A percentile compares a stretch with the other conserved stretches of the same genome.
Conservation (phyloP, 805 yeast genomes). For the Metschnikowia drakensbergensis region DNA sequence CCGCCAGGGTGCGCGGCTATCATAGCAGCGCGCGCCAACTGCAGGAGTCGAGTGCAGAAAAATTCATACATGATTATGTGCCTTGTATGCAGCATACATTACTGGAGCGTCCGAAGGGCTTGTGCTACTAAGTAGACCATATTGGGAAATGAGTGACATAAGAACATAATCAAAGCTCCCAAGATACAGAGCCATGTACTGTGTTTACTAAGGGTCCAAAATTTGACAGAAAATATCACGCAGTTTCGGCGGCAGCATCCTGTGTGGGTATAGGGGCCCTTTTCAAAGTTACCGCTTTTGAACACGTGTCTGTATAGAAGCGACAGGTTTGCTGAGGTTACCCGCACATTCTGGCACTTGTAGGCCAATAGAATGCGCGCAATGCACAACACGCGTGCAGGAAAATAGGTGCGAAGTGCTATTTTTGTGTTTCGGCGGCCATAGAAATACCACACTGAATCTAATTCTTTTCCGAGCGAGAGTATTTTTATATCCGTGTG, state of each 20-base stretch:
- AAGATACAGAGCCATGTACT: too few relatives aligned
- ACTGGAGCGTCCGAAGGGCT: background rate
- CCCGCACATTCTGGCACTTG: background rate
- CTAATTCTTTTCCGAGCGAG: slow-evolving; percentile 1
- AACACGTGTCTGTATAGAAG: slow-evolving; percentile 7
- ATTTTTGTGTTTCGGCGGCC: slow-evolving; percentile 3
- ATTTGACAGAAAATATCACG: too few relatives aligned
- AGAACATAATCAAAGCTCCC: too few relatives aligned
- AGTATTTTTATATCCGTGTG: slow-evolving; percentile 9
- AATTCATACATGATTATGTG: slow-evolving; percentile 1
- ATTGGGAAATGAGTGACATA: too few relatives aligned
- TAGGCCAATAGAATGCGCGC: background rate
- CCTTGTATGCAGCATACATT: background rate
- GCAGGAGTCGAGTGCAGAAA: slow-evolving; percentile 2
- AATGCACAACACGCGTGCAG: background rate
- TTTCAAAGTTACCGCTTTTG: slow-evolving; percentile 1
- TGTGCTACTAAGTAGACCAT: background rate
- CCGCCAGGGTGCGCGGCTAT: slow-evolving; percentile 2
- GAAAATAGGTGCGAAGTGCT: slow-evolving; percentile 1
- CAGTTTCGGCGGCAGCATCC: background rate
- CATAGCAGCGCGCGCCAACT: slow-evolving; percentile 1
- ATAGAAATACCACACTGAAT: slow-evolving; percentile 9
- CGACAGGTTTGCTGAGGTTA: slow-evolving; percentile 2
- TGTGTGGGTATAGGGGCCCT: slow-evolving; percentile 1
- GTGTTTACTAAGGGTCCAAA: too few relatives aligned